A percentile compares a stretch with the other conserved stretches of the same genome.
Conservation (phyloP, 768 basidiomycete species). For the Mrakia frigida region DNA sequence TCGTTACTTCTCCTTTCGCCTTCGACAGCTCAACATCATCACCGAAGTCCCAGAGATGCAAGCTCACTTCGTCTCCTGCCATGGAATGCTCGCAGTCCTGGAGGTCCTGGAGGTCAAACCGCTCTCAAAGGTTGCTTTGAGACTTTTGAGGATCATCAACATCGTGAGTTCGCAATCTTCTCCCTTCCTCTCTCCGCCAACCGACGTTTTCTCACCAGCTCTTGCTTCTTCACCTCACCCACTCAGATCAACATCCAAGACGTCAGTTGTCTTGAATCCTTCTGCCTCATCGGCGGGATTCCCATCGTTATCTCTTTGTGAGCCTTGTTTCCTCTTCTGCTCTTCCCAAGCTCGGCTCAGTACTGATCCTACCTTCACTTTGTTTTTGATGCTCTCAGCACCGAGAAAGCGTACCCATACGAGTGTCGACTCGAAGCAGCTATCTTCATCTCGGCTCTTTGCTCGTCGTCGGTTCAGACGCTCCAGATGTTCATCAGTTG, state of each 20-base stretch:
- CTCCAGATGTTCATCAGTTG: slow-evolving; percentile 97
- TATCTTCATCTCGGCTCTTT: slow-evolving; percentile 84
- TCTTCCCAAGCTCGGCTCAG: background rate
- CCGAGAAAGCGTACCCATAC: slow-evolving; percentile 85
- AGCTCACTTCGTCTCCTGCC: slow-evolving; percentile 77
- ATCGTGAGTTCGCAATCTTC: slow-evolving; percentile 53
- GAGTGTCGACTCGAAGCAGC: slow-evolving; percentile 95
- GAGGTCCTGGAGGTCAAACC: slow-evolving; percentile 86
- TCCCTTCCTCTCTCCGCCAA: background rate
- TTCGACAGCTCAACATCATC: slow-evolving; percentile 62
- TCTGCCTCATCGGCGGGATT: slow-evolving; percentile 82
- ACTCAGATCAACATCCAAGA: slow-evolving; percentile 57
- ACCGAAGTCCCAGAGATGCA: slow-evolving; percentile 79
- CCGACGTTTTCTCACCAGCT: no score
- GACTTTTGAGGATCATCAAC: slow-evolving; percentile 82
- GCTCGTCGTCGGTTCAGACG: slow-evolving; percentile 86
- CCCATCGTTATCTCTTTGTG: slow-evolving; percentile 84
- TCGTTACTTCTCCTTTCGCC: background rate
- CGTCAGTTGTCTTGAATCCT: slow-evolving; percentile 81
- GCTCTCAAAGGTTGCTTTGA: slow-evolving; percentile 77
- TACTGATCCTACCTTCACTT: background rate
- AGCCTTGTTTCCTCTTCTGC: background rate
- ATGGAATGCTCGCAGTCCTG: slow-evolving; percentile 90
- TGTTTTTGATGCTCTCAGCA: slow-evolving; percentile 42
- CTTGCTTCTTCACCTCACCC: background rate